phyloP scores from a whole-genome alignment of 495 filamentous ascomycete genomes.

The Penicillium robsamsonii region DNA sequence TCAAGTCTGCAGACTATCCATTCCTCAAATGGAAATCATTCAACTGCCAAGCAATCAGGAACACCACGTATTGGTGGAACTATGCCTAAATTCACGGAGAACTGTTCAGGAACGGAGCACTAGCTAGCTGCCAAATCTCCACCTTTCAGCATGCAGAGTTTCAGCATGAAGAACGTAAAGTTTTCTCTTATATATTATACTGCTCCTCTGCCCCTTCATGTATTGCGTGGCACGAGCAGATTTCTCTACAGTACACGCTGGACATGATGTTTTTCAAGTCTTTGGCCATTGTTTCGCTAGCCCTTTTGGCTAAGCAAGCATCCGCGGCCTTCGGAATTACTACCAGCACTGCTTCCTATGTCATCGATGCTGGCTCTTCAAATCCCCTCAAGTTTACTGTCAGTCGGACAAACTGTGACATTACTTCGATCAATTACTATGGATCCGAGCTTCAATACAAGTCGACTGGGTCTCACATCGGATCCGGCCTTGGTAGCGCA shows the following conservation, averaged over 20 bases:
- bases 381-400: constrained; percentile 59
- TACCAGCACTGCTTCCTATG: constrained; percentile 32
- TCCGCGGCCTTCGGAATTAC: constrained; percentile 37
- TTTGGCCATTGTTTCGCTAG: constrained; percentile 20
- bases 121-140: constrained; percentile 11
- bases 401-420: constrained; percentile 56
- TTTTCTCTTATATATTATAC: neutral
- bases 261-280: constrained; percentile 23
- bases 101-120: constrained; percentile 7
- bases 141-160: constrained; percentile 13
- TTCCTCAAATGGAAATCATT: constrained; percentile 3
- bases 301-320: constrained; percentile 23
- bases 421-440: constrained; percentile 60
- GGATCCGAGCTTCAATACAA: constrained; percentile 57
- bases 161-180: constrained; percentile 2
- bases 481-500: constrained; percentile 58
- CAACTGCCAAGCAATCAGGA: neutral
- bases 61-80: constrained; percentile 19
- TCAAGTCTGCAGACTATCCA: constrained; percentile 4
- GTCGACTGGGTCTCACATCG: constrained; percentile 53
- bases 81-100: constrained; percentile 5
- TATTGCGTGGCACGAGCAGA: neutral
- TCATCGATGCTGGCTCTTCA: constrained; percentile 53
- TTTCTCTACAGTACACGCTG: neutral
- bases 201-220: neutral